These are phyloP conservation scores for Hymenoscyphus infarciens DNA, from an alignment of 2,329 filamentous ascomycete genomes.

Conservation along the genomic window DNA sequence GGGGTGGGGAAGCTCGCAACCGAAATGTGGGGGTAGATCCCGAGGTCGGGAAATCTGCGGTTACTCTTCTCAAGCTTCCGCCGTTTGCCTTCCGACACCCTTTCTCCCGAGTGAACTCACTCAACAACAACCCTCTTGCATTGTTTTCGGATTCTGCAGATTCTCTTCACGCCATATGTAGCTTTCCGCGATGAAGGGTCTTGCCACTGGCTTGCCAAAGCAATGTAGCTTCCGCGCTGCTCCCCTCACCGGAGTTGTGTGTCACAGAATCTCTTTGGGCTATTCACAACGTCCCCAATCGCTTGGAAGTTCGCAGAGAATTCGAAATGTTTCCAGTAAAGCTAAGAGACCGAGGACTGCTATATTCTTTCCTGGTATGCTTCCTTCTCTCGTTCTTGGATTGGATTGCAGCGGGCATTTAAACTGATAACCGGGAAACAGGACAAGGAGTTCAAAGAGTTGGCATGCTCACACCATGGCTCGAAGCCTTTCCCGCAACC, in stretches of 20 bases:
- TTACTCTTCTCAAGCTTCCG: background rate
- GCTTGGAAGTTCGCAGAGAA: constrained; percentile 8
- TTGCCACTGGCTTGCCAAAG: constrained; percentile 25
- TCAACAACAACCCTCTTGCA: background rate
- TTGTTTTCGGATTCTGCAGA: constrained; percentile 1
- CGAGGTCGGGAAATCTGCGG: background rate
- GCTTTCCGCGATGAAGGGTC: constrained; percentile 28
- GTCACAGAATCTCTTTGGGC: constrained; percentile 1
- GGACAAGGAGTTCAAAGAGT: constrained; percentile 88
- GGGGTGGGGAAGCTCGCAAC: background rate
- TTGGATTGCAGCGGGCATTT: background rate
- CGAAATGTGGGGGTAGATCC: background rate
- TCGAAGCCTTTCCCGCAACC: constrained; percentile 78
- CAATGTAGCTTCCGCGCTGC: constrained; percentile 13
- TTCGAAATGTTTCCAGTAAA: constrained; percentile 29
- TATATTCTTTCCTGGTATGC: constrained; percentile 39
- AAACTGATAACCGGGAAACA: constrained; percentile 36
- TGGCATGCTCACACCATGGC: constrained; percentile 82
- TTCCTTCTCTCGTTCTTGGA: background rate
- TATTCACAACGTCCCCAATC: constrained; percentile 6
- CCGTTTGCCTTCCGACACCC: background rate
- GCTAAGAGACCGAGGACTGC: constrained; percentile 35
- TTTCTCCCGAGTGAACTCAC: background rate
- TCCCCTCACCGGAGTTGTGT: constrained; percentile 13
- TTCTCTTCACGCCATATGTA: constrained; percentile 11